phyloP scores from a whole-genome alignment of 768 basidiomycete genomes.

The Daedaleopsis nitida region DNA sequence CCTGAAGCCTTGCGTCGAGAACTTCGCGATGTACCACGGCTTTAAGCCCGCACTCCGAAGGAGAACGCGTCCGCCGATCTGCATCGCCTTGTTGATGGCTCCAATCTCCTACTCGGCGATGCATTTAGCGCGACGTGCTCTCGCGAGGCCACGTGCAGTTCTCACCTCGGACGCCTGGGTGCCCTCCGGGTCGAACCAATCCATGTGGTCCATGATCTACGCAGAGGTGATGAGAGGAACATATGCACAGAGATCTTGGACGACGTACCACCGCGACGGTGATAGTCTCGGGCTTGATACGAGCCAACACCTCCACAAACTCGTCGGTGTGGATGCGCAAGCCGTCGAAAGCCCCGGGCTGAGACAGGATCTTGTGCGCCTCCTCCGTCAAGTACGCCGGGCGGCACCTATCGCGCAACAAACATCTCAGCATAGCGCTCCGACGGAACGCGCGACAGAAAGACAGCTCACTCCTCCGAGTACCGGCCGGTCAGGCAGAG shows the following conservation, averaged over 20 bases:
- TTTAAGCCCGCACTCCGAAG: conserved; percentile 19
- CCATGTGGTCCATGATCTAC: conserved; percentile 25
- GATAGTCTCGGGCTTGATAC: conserved; percentile 18
- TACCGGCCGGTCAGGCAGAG: conserved; percentile 18
- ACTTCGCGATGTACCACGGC: conserved; percentile 22
- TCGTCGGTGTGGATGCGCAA: conserved; percentile 20
- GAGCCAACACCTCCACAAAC: conserved; percentile 20
- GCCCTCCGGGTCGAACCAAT: conserved; percentile 22
- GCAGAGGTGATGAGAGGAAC: not conserved
- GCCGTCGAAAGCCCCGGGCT: conserved; percentile 18
- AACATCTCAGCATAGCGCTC: not conserved
- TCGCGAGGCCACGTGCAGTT: not conserved
- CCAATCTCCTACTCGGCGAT: conserved; percentile 10
- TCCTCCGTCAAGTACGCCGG: conserved; percentile 17
- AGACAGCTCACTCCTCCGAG: conserved; percentile 12
- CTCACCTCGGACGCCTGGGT: conserved; percentile 9
- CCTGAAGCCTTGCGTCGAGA: conserved; percentile 17
- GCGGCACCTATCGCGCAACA: not conserved
- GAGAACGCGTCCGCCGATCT: conserved; percentile 20
- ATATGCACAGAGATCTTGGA: not conserved
- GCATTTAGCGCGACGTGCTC: not conserved
- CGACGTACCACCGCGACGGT: conserved; percentile 19
- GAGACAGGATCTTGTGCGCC: conserved; percentile 15
- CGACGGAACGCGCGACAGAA: not conserved
- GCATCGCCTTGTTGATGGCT: conserved; percentile 21